Percentiles rank a stretch among this genome's conserved stretches.
These are phyloP conservation scores for Dendryphion nanum DNA, from an alignment of 2,329 filamentous ascomycete genomes.

Conservation along the genomic window DNA sequence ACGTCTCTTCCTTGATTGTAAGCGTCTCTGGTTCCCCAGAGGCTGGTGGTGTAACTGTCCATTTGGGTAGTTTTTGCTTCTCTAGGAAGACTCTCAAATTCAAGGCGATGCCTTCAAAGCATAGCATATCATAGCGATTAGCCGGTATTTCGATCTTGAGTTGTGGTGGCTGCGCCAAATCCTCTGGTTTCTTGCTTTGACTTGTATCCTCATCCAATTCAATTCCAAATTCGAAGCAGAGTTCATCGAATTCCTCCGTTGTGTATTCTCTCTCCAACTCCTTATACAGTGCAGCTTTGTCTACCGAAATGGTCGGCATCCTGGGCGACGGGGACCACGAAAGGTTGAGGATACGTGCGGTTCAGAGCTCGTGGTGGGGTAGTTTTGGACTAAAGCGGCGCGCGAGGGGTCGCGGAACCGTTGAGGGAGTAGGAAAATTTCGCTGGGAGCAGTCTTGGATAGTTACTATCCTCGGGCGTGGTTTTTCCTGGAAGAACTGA, in stretches of 20 bases:
- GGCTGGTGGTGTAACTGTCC: conserved; percentile 69
- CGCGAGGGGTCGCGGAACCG: too few species aligned
- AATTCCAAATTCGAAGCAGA: conserved; percentile 98
- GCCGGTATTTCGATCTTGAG: conserved; percentile 98
- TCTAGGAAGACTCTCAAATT: conserved; percentile 95
- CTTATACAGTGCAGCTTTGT: conserved; percentile 94
- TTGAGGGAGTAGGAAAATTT: too few species aligned
- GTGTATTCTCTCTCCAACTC: conserved; percentile 89
- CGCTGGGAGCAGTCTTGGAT: too few species aligned
- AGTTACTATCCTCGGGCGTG: too few species aligned
- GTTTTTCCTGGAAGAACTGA: too few species aligned
- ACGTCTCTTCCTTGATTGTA: conserved; percentile 73
- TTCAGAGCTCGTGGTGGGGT: conserved; percentile 27
- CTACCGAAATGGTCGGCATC: conserved; percentile 96
- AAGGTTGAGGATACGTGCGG: conserved; percentile 9
- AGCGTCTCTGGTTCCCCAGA: conserved; percentile 76
- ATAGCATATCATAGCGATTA: conserved; percentile 92
- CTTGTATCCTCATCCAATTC: conserved; percentile 85
- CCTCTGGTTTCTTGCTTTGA: conserved; percentile 32
- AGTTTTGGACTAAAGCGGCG: conserved; percentile 5
- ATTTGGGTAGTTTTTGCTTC: conserved; percentile 73
- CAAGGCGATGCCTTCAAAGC: conserved; percentile 93
- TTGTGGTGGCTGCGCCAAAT: conserved; percentile 76
- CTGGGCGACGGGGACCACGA: conserved; percentile 31
- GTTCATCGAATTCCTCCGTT: conserved; percentile 90